Percentiles rank a stretch among this genome's conserved stretches.
These are phyloP conservation scores for Sanghuangporus weigelae DNA, from an alignment of 1,284 basidiomycete genomes.

Conservation along the genomic window DNA sequence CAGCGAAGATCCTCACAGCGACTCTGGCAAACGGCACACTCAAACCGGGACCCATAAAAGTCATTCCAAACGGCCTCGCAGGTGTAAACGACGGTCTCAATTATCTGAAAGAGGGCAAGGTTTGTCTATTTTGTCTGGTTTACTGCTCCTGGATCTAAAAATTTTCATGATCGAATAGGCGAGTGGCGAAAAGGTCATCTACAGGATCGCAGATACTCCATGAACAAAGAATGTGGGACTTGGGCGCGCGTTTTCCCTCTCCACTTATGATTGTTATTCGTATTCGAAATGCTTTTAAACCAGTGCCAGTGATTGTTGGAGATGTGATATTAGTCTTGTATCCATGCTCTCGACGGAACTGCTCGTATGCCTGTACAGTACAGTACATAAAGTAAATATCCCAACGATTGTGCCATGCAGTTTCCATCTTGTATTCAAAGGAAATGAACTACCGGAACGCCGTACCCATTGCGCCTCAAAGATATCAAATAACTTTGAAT, in stretches of 20 bases:
- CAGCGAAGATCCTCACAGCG: slow-evolving; percentile 24
- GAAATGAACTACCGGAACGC: too few relatives aligned
- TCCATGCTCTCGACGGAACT: too few relatives aligned
- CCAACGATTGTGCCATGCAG: too few relatives aligned
- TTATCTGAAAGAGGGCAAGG: slow-evolving; percentile 25
- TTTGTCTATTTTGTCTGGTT: not conserved
- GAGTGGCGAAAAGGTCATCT: slow-evolving; percentile 12
- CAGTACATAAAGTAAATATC: too few relatives aligned
- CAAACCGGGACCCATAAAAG: slow-evolving; percentile 27
- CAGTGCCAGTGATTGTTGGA: too few relatives aligned
- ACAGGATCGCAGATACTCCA: not conserved
- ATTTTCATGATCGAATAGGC: not conserved
- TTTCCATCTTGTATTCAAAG: too few relatives aligned
- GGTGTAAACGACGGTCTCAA: slow-evolving; percentile 26
- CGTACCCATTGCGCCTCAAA: too few relatives aligned
- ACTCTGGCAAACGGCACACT: slow-evolving; percentile 25
- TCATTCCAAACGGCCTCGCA: slow-evolving; percentile 28
- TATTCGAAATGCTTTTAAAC: not conserved
- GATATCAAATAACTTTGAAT: too few relatives aligned
- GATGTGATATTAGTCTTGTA: too few relatives aligned
- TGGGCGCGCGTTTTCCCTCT: not conserved
- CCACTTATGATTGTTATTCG: too few relatives aligned
- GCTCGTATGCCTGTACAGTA: too few relatives aligned
- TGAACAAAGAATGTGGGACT: too few relatives aligned
- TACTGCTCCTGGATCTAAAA: not conserved